Evolutionary conservation across 2,329 filamentous ascomycete genomes (phyloP), one percentile per base, ranked within the genome.

Genomic region (Penicillium oxalicum): DNA sequence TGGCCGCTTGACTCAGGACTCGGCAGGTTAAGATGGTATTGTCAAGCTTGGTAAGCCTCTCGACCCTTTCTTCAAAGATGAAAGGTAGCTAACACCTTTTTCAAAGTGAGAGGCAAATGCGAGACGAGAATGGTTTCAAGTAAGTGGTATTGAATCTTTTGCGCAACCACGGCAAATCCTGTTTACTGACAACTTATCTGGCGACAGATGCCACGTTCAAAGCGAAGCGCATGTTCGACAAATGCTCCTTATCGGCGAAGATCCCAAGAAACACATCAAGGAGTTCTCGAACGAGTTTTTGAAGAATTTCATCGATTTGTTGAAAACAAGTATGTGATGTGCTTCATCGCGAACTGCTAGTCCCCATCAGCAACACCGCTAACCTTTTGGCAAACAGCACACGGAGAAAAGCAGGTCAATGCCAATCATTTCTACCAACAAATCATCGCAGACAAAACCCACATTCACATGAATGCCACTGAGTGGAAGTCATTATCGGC

Each of bases 361-460:
- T 18, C 18, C 18, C 4, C 8, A 8, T 25, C 18, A n/a, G 2
- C 5, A 12, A n/a, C 18, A 34, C n/a, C 9, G 13, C 40, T 43
- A 35, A 43, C 18, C 12, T 7, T 5, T 43, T 8, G 18, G 9
- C 4, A 11, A 32, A 32, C 12, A 44, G 42, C 84, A 0, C 93
- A 98, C 62, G 89, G 90, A 54, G 90, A 95, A 70, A 98, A 98
- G 69, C 80, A 83, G 60, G 83, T 97, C 1, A 80, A 91, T 32
- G 81, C 91, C 44, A 98, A 98, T 63, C 84, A 88, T 53, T 97
- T 97, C 68, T 98, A 98, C 70, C 89, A 97, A 66, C 85, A 91
- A 63, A 93, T 95, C 61, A 96, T 97, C 58, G 78, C 82, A 12
- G 86, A 91, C 58, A 90, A 91, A 68, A 79, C 89, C 61, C 91